Conservation (phyloP, 176 grass and related monocot genomes). For the Oryza punctata region DNA sequence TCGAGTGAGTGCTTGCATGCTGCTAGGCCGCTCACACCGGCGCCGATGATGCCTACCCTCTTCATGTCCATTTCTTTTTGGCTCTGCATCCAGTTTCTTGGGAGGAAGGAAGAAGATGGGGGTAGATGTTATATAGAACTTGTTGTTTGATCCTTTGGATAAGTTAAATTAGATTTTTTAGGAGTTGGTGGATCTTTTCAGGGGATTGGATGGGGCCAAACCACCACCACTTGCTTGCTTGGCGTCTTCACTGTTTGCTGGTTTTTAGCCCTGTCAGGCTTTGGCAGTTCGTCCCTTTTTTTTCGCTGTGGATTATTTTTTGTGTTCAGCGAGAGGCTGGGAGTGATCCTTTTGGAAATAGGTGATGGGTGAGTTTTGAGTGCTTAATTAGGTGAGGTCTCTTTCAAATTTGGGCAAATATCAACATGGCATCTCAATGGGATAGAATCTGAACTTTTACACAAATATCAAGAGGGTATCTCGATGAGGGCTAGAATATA, state of each 20-base stretch:
- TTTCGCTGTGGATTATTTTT: background rate
- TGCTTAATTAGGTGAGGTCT: background rate
- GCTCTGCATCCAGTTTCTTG: conserved; percentile 21
- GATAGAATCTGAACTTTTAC: background rate
- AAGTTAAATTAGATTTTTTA: conserved; percentile 31
- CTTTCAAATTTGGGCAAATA: background rate
- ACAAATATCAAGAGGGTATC: too few relatives aligned
- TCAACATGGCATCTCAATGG: background rate
- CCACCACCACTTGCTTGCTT: conserved; percentile 35
- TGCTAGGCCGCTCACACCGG: conserved; percentile 78
- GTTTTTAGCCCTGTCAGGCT: conserved; percentile 8
- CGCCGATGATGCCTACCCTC: conserved; percentile 70
- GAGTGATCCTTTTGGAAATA: background rate
- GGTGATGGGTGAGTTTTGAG: background rate
- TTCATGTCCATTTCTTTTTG: conserved; percentile 51
- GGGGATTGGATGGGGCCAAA: conserved; percentile 35
- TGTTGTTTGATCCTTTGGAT: conserved; percentile 21
- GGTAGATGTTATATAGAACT: background rate
- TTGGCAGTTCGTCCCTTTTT: background rate
- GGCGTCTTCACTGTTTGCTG: conserved; percentile 21
- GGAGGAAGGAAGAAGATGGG: background rate
- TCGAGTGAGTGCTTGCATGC: conserved; percentile 79
- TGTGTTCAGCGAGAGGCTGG: background rate
- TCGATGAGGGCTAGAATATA: too few relatives aligned
- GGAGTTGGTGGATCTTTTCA: conserved; percentile 36